Evolutionary conservation across 768 basidiomycete genomes (phyloP), one percentile per base, ranked within the genome.

Genomic region (Podaxis rugospora): DNA sequence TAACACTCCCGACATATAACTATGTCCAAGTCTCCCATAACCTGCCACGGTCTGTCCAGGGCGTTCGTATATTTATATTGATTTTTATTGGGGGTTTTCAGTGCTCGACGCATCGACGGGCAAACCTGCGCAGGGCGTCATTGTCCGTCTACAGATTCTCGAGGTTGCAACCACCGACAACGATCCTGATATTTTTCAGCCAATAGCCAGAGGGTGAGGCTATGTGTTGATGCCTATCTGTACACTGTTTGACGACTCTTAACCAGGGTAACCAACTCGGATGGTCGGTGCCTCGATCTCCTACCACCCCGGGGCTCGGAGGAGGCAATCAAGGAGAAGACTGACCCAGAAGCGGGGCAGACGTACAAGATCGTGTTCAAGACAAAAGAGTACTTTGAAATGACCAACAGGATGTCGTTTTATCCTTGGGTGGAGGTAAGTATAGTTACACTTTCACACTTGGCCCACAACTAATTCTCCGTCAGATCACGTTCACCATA

Each of bases 381-480:
- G 70, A 92, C 90, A 1, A 87, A 88, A 63, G 82, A 85, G 7
- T 95, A 95, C 73, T 95, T 95, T 68, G 84, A 88, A 39, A 73
- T 66, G 25, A 82, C 80, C 0, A 80, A 77, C 16, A 79, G 85
- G 50, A 77, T 83, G 59, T 89, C 88, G 5, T 96, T 97, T 69
- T 96, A 94, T 75, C 95, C 95, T 2, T 88, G 87, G 81, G 88
- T 96, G 5, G 94, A 97, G 82, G 94, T 93, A 66, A 59, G 78
- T 66, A 5, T 9, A 11, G 7, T 21, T 49, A 57, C 28, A 47
- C 52, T 32, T 37, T 28, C n/a, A 18, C 42, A 32, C 35, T n/a
- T 28, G 50, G 44, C 54, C 23, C 23, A 47, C 46, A 6, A 6
- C 46, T 54, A 18, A 51, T 62, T 67, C 25, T 57, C 57, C 59